These are phyloP conservation scores for Anethum foeniculum DNA, from an alignment of 140 eudicot species.

Conservation along the genomic window DNA sequence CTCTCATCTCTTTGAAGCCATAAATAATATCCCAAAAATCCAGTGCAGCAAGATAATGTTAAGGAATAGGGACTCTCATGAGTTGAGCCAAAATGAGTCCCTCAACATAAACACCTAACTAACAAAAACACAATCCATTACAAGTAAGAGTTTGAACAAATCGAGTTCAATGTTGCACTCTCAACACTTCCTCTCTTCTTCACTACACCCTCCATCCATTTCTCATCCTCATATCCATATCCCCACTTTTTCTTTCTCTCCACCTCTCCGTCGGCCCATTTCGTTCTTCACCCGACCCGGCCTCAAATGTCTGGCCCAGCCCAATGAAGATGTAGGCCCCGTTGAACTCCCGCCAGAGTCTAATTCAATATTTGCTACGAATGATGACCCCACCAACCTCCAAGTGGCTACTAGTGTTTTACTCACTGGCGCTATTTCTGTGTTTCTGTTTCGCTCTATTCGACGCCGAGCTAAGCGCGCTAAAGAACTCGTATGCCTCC, in stretches of 20 bases:
- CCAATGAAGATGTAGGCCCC: constrained; percentile 39
- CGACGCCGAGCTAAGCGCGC: constrained; percentile 92
- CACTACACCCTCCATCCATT: background rate
- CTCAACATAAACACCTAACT: no score
- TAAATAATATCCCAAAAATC: background rate
- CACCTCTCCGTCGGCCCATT: constrained; percentile 22
- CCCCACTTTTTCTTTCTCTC: constrained; percentile 8
- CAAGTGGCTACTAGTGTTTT: constrained; percentile 81
- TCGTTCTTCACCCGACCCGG: constrained; percentile 11
- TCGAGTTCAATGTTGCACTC: constrained; percentile 6
- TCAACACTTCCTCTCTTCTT: constrained; percentile 1
- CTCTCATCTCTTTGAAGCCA: no score
- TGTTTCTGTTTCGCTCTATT: constrained; percentile 86
- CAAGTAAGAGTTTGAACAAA: no score
- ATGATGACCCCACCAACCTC: constrained; percentile 64
- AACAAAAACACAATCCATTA: no score
- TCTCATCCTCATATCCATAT: background rate
- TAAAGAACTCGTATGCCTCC: constrained; percentile 47
- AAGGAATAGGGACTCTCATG: no score
- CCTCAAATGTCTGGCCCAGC: constrained; percentile 29
- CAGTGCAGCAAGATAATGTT: background rate
- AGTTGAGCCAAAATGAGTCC: background rate
- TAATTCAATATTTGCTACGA: constrained; percentile 44
- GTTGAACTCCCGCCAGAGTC: constrained; percentile 46
- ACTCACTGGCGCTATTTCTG: constrained; percentile 88